Base-by-base conservation (phyloP, 768 basidiomycete genomes). In the Amanita fuliginea region DNA sequence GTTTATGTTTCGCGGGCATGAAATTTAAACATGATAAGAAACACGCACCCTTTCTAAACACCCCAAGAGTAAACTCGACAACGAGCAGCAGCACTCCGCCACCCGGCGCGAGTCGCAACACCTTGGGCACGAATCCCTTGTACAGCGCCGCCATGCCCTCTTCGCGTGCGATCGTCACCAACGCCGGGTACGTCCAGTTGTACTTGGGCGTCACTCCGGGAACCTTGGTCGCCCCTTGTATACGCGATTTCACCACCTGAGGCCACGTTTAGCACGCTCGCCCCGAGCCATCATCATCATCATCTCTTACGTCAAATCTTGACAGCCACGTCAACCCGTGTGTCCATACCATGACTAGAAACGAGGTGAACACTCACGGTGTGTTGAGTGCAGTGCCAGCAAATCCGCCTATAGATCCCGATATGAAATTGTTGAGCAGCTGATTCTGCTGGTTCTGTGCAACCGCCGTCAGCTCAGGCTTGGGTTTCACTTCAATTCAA, bases 121-220 rank as follows among this genome's bases (percentile, higher is more conserved):
- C 93, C 65, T 99, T 99, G 24, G 95, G 95, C 13, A 87, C 73
- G 65, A 97, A 99, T 30, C 95, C 93, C 62, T 94, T 94, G 75
- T 95, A 96, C 33, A 96, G 71, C 3, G 93, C 91, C 3, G 67
- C 78, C 2, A 83, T 61, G 22, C 93, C 93, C 64, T 96, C 93
- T 69, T 94, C 91, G 21, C 86, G 79, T 54, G 84, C 77, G 55
- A 94, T 90, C 4, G 80, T 83, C 16, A 77, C 66, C 8, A 94
- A 70, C 52, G 89, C 86, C 13, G 94, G 93, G 69, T 94, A 93
- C 47, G 94, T 84, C 94, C 94, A 96, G 67, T 86, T 87, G 67
- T 94, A 93, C 60, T 92, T 94, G 16, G 86, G 86, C 1, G 65
- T 65, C n/a, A 81, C 79, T 13, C 89, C 90, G 0, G 85, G 77